phyloP scores from a whole-genome alignment of 2,329 filamentous ascomycete species.

The Xylariaceae sp. region DNA sequence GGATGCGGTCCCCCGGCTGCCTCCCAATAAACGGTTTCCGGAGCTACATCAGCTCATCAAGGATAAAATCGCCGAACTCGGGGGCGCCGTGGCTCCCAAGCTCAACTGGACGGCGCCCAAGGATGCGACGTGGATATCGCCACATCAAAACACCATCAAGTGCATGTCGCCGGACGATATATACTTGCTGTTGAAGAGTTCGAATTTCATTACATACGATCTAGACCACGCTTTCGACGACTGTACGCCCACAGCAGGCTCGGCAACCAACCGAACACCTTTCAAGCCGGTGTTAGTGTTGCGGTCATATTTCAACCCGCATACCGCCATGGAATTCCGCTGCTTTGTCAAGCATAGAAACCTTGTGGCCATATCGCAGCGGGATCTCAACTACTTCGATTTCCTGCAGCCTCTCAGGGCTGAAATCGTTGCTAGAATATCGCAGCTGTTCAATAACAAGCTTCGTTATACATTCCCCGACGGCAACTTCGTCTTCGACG shows the following conservation, averaged over 20 bases:
- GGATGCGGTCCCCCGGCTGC: conserved; percentile 37
- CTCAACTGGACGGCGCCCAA: conserved; percentile 97
- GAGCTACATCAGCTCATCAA: conserved; percentile 74
- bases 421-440: conserved; percentile 62
- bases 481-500: conserved; percentile 79
- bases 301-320: conserved; percentile 80
- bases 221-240: conserved; percentile 89
- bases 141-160: conserved; percentile 80
- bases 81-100: conserved; percentile 84
- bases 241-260: conserved; percentile 40
- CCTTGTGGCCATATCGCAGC: conserved; percentile 78
- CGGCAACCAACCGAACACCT: conserved; percentile 31
- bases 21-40: conserved; percentile 55
- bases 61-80: conserved; percentile 71
- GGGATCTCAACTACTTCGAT: conserved; percentile 84
- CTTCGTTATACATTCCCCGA: conserved; percentile 78
- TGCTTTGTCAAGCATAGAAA: conserved; percentile 85
- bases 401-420: conserved; percentile 65
- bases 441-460: conserved; percentile 69
- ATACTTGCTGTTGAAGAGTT: conserved; percentile 89
- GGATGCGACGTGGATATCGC: conserved; percentile 89
- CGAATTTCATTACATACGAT: conserved; percentile 91
- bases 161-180: conserved; percentile 86
- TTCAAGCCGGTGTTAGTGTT: conserved; percentile 79
- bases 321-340: conserved; percentile 88